phyloP scores from a whole-genome alignment of 352 stramenopile genomes.

The Phytopythium delawarense region DNA sequence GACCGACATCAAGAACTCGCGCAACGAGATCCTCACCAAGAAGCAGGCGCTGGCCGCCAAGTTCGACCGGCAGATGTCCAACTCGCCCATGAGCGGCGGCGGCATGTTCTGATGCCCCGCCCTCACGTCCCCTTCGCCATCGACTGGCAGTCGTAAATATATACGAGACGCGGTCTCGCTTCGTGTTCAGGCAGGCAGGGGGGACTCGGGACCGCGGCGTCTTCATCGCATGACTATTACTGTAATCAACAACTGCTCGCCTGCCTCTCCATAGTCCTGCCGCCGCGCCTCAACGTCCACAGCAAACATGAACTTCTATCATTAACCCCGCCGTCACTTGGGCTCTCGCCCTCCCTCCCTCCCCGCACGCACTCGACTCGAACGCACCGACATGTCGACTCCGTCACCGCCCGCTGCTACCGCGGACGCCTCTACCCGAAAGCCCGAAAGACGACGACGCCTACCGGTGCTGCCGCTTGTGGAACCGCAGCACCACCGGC shows the following conservation, averaged over 20 bases:
- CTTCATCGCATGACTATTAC: neutral
- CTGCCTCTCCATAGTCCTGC: too few species aligned
- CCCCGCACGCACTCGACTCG: neutral
- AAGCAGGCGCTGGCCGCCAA: slow-evolving; percentile 84
- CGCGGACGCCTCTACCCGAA: neutral
- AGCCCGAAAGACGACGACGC: neutral
- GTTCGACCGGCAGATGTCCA: slow-evolving; percentile 76
- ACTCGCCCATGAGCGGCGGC: slow-evolving; percentile 27
- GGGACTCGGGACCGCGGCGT: too few species aligned
- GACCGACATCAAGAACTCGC: slow-evolving; percentile 80
- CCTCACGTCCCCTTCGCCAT: neutral
- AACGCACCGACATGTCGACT: too few species aligned
- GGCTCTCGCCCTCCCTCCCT: neutral
- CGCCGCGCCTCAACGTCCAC: neutral
- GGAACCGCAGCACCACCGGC: slow-evolving; percentile 79
- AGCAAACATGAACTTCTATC: slow-evolving; percentile 9
- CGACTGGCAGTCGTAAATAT: neutral
- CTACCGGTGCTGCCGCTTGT: slow-evolving; percentile 24
- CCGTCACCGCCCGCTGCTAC: neutral
- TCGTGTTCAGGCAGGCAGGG: neutral
- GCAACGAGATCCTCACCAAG: slow-evolving; percentile 86
- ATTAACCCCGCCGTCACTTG: neutral
- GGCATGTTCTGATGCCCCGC: slow-evolving; percentile 44
- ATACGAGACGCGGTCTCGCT: neutral
- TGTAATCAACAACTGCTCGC: neutral